These are phyloP conservation scores for Fagopyrum tataricum DNA, from an alignment of 148 eudicot species.

Conservation along the genomic window DNA sequence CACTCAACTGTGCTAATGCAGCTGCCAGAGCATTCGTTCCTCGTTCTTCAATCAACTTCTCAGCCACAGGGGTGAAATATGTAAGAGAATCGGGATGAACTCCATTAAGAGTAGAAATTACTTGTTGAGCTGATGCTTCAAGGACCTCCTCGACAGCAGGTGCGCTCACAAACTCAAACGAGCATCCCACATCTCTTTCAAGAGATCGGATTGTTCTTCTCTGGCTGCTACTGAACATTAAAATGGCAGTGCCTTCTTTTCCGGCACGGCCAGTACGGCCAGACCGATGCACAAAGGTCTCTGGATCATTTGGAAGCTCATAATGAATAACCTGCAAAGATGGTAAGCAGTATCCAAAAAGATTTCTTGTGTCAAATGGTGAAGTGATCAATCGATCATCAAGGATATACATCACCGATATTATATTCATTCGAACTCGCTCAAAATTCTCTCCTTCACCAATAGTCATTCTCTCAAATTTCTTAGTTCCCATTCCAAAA, in stretches of 20 bases:
- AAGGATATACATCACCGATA: background rate
- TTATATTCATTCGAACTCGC: background rate
- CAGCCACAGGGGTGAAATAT: slow-evolving; percentile 86
- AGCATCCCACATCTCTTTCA: slow-evolving; percentile 89
- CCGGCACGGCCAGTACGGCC: slow-evolving; percentile 99
- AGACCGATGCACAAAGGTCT: slow-evolving; percentile 98
- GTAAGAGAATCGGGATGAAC: slow-evolving; percentile 82
- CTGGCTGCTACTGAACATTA: slow-evolving; percentile 74
- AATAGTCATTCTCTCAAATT: background rate
- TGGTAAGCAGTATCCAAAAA: background rate
- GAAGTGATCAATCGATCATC: background rate
- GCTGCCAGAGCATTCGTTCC: slow-evolving; percentile 92
- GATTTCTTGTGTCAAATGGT: background rate
- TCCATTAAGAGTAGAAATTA: slow-evolving; percentile 70
- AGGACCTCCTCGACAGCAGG: slow-evolving; percentile 77
- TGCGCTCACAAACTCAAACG: slow-evolving; percentile 60
- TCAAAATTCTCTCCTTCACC: background rate
- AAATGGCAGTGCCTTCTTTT: slow-evolving; percentile 70
- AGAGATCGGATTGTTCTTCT: slow-evolving; percentile 73
- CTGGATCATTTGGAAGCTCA: slow-evolving; percentile 92
- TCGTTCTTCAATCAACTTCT: slow-evolving; percentile 61
- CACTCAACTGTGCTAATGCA: slow-evolving; percentile 93
- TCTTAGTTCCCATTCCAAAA: background rate
- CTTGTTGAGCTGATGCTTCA: slow-evolving; percentile 81
- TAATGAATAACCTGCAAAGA: slow-evolving; percentile 73